A percentile compares a stretch with the other conserved stretches of the same genome.
These are phyloP conservation scores for Bimuria novae-zelandiae DNA, from an alignment of 2,329 filamentous ascomycete species.

Conservation along the genomic window DNA sequence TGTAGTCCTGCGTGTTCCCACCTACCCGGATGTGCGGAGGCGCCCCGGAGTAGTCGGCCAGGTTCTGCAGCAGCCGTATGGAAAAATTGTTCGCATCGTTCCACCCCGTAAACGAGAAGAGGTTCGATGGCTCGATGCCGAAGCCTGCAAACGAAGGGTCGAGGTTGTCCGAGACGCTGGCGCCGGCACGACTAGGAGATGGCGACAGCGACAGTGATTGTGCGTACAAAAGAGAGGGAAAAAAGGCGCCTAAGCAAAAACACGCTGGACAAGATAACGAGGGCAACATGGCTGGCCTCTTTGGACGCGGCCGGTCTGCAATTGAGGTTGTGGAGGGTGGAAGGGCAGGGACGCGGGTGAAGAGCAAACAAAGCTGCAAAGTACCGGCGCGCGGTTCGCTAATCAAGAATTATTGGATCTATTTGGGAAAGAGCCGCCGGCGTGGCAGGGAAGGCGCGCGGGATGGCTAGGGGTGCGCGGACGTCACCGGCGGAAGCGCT, in stretches of 20 bases:
- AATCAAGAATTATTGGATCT: constrained; percentile 8
- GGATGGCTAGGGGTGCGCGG: background rate
- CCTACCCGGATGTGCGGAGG: constrained; percentile 56
- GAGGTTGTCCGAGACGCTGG: constrained; percentile 41
- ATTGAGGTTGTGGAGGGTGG: background rate
- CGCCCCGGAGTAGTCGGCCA: constrained; percentile 55
- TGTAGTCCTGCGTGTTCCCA: constrained; percentile 58
- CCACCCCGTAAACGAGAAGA: constrained; percentile 57
- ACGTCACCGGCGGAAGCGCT: too few relatives aligned
- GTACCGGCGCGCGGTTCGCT: background rate
- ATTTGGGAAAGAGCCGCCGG: background rate
- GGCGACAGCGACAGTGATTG: constrained; percentile 41
- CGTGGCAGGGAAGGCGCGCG: background rate
- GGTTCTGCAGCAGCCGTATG: constrained; percentile 55
- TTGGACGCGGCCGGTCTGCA: background rate
- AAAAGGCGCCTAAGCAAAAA: constrained; percentile 16
- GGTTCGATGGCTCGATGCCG: constrained; percentile 58
- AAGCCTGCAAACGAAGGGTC: constrained; percentile 55
- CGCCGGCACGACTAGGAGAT: constrained; percentile 30
- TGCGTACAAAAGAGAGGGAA: constrained; percentile 22
- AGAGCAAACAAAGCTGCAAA: background rate
- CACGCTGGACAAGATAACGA: constrained; percentile 26
- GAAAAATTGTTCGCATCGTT: constrained; percentile 50
- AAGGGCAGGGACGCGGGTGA: background rate
- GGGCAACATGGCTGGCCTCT: constrained; percentile 10